These are phyloP conservation scores for Neopestalotiopsis sp. DNA, from an alignment of 2,329 filamentous ascomycete genomes.

Conservation along the genomic window DNA sequence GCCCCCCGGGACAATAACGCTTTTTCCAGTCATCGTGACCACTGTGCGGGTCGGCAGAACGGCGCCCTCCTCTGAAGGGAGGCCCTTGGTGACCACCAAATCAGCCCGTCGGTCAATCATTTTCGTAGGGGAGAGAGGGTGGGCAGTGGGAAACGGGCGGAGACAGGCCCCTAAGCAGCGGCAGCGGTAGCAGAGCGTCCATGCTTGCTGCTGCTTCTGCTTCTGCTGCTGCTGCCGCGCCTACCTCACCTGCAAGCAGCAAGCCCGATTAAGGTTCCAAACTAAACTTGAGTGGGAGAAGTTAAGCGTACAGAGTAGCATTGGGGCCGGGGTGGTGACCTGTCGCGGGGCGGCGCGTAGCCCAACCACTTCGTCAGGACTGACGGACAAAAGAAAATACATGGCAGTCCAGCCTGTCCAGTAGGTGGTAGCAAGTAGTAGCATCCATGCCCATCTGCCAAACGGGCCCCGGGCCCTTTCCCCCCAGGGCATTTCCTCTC, in stretches of 20 bases:
- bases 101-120: background rate
- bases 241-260: background rate
- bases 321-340: constrained; percentile 15
- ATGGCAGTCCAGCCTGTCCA: too few relatives aligned
- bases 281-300: constrained; percentile 11
- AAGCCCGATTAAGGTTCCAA: background rate
- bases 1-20: background rate
- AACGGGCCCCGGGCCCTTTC: background rate
- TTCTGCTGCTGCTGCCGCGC: background rate
- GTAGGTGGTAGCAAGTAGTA: background rate
- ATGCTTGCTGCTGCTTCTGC: background rate
- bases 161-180: background rate
- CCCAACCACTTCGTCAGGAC: constrained; percentile 17
- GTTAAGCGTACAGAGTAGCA: constrained; percentile 16
- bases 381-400: background rate
- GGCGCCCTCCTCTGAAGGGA: background rate
- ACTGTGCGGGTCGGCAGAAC: background rate
- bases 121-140: background rate
- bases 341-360: constrained; percentile 18
- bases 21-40: background rate
- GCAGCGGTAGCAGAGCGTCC: background rate
- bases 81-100: background rate
- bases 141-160: background rate
- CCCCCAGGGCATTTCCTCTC: background rate
- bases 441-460: background rate